phyloP scores from a whole-genome alignment of 2,329 filamentous ascomycete genomes.

The Fusarium musae region DNA sequence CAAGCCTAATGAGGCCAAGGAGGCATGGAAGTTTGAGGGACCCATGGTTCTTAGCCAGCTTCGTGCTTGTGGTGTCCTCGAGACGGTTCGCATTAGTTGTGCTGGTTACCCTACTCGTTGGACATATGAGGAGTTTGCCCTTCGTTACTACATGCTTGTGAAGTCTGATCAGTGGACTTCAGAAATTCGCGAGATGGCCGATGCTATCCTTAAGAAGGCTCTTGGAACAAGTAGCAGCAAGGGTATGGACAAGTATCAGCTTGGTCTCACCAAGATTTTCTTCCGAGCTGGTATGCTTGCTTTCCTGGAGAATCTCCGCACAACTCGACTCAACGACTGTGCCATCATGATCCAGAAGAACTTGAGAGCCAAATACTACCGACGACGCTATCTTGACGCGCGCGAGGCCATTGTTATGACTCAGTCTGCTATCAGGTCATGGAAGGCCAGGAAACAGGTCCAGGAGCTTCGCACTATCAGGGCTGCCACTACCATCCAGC shows the following conservation, averaged over 20 bases:
- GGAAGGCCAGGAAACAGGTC: constrained; percentile 79
- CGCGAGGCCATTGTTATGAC: constrained; percentile 82
- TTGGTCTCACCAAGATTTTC: constrained; percentile 98
- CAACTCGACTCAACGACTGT: constrained; percentile 88
- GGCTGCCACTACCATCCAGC: constrained; percentile 93
- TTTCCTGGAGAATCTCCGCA: constrained; percentile 94
- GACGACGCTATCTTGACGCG: constrained; percentile 88
- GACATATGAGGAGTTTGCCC: constrained; percentile 98
- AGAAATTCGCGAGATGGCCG: constrained; percentile 93
- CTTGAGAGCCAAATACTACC: constrained; percentile 92
- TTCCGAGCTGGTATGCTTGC: constrained; percentile 99
- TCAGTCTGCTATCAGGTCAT: constrained; percentile 82
- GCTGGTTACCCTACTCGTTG: constrained; percentile 97
- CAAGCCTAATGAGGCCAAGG: constrained; percentile 97
- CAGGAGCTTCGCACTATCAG: constrained; percentile 85
- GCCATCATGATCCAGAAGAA: constrained; percentile 99
- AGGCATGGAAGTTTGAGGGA: constrained; percentile 97
- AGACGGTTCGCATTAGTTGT: constrained; percentile 97
- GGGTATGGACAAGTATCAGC: constrained; percentile 92
- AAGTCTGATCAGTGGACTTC: constrained; percentile 90
- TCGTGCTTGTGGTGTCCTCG: constrained; percentile 96
- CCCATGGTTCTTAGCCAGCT: constrained; percentile 98
- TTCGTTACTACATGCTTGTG: constrained; percentile 98
- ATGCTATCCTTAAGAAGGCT: constrained; percentile 89
- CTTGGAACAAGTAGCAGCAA: constrained; percentile 80